Base-by-base conservation (phyloP, 139 green algal species). In the Zygnema cylindricum region DNA sequence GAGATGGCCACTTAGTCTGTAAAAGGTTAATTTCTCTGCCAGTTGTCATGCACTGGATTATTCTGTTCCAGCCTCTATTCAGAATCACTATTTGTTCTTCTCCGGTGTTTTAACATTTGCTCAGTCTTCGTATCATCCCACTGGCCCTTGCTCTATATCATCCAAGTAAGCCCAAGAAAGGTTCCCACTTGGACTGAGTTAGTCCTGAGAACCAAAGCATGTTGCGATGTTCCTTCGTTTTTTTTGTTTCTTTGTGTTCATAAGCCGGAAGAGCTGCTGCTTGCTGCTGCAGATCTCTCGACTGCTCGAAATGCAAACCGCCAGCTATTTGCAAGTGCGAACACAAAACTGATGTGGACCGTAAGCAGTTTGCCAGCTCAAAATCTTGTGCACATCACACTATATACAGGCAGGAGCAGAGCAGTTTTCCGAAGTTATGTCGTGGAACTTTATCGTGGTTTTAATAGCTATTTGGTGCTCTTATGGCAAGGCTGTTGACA, bases 301-400 rank as follows among this genome's bases (percentile, higher is more conserved):
- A 54, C 89, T 97, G 69, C 88, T 95, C 43, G 95, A 97, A 86
- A 97, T 97, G 94, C 85, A 90, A 32, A 86, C 2, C 35, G 32
- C 30, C 22, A 55, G 33, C 33, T 84, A 84, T 55, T 25, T 16
- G 7, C 49, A 16, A 63, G 16, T 16, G 49, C 49, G 7, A 25
- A 16, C 49, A 25, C 49, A 16, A 63, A 16, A 16, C 49, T 63
- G 49, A n/a, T n/a, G n/a, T n/a, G n/a, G n/a, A n/a, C n/a, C n/a
- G n/a, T n/a, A n/a, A n/a, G n/a, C n/a, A n/a, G n/a, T n/a, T n/a
- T n/a, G n/a, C n/a, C n/a, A n/a, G n/a, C n/a, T n/a, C n/a, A n/a
- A n/a, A n/a, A n/a, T n/a, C n/a, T n/a, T n/a, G n/a, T n/a, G n/a
- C n/a, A n/a, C n/a, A n/a, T n/a, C n/a, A n/a, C n/a, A n/a, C n/a